Evolutionary conservation across 108 stramenopile genomes (phyloP).

Genomic region (Schizochytrium sp.): DNA sequence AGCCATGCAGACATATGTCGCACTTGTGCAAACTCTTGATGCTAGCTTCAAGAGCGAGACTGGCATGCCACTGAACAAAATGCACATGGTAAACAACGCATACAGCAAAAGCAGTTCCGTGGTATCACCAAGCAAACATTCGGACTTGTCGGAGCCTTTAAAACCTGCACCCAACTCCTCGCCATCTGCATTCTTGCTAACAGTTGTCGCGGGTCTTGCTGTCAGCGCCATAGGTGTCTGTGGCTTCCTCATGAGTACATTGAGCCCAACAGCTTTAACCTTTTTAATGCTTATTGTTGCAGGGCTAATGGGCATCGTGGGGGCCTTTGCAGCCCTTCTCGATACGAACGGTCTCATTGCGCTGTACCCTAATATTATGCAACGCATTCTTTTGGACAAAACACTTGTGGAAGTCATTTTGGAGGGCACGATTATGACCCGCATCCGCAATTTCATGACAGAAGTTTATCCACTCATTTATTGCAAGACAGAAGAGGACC

Average conservation of each 20-base stretch:
- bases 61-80: neutral
- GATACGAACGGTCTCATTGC: slow-evolving; percentile 32
- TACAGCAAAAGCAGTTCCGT: neutral
- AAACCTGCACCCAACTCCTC: neutral
- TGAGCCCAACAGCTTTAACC: neutral
- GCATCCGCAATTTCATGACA: slow-evolving; percentile 23
- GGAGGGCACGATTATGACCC: slow-evolving; percentile 10
- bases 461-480: slow-evolving; percentile 29
- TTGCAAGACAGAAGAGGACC: slow-evolving; percentile 49
- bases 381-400: slow-evolving; percentile 19
- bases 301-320: slow-evolving; percentile 7
- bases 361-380: slow-evolving; percentile 9
- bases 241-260: neutral
- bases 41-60: neutral
- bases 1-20: slow-evolving; percentile 29
- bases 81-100: neutral
- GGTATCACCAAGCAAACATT: neutral
- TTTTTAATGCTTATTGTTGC: slow-evolving; percentile 8
- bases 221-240: slow-evolving; percentile 49
- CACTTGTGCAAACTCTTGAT: neutral
- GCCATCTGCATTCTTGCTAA: neutral
- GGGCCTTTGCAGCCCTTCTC: slow-evolving; percentile 6
- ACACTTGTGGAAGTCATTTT: slow-evolving; percentile 57
- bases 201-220: neutral
- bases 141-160: neutral